Conservation (phyloP, 2,329 filamentous ascomycete genomes). For the Penicillium sp. region DNA sequence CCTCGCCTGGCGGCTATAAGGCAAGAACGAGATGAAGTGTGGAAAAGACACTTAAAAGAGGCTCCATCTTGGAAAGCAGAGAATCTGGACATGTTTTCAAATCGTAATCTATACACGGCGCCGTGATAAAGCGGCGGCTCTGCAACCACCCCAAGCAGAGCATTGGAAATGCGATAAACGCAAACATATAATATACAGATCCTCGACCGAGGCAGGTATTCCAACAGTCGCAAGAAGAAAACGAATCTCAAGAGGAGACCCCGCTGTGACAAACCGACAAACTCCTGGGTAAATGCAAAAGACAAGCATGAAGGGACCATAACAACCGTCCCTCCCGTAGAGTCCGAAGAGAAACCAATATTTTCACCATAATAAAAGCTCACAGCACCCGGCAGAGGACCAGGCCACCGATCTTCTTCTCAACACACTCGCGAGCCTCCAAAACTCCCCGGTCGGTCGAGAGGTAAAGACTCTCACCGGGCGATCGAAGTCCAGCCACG, state of each 20-base stretch:
- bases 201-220: slow-evolving; percentile 34
- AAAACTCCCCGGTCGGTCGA: slow-evolving; percentile 75
- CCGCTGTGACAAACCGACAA: slow-evolving; percentile 38
- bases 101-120: slow-evolving; percentile 30
- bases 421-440: slow-evolving; percentile 79
- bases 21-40: neutral
- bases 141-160: slow-evolving; percentile 17
- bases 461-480: slow-evolving; percentile 83
- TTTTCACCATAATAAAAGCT: slow-evolving; percentile 3
- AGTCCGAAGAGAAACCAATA: slow-evolving; percentile 8
- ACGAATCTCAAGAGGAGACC: slow-evolving; percentile 33
- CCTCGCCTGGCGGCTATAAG: neutral
- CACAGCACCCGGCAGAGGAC: slow-evolving; percentile 70
- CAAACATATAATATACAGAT: slow-evolving; percentile 43
- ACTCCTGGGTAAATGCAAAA: slow-evolving; percentile 43
- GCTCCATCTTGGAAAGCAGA: neutral
- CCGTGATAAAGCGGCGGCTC: slow-evolving; percentile 17
- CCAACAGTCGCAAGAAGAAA: slow-evolving; percentile 35
- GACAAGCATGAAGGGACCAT: slow-evolving; percentile 21
- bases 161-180: slow-evolving; percentile 26
- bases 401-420: slow-evolving; percentile 77
- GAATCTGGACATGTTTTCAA: slow-evolving; percentile 23
- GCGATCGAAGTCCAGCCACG: slow-evolving; percentile 69
- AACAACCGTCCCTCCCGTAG: slow-evolving; percentile 13
- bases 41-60: neutral